Conservation (phyloP, 2,329 filamentous ascomycete genomes). For the Arthrocladium fulminans region DNA sequence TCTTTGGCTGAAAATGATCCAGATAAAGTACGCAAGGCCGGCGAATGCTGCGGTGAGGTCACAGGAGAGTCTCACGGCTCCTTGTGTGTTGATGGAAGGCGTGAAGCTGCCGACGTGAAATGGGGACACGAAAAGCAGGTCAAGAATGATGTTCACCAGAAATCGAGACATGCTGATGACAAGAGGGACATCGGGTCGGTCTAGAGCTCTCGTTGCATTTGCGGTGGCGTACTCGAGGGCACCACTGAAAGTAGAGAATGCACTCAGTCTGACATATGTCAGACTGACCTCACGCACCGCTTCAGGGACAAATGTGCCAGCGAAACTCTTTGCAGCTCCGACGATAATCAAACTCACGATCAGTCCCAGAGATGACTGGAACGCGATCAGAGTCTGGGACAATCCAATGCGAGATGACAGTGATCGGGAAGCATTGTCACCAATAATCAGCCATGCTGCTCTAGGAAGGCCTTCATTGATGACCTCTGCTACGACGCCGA, state of each 20-base stretch:
- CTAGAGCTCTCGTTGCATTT: conserved; percentile 54
- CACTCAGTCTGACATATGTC: conserved; percentile 55
- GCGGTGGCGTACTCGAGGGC: conserved; percentile 56
- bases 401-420: conserved; percentile 47
- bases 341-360: conserved; percentile 54
- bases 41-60: conserved; percentile 46
- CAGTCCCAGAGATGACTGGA: conserved; percentile 49
- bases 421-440: conserved; percentile 50
- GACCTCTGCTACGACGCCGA: conserved; percentile 57
- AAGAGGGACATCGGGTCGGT: conserved; percentile 60
- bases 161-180: conserved; percentile 58
- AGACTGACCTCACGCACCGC: conserved; percentile 50
- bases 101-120: conserved; percentile 49
- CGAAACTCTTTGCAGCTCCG: conserved; percentile 46
- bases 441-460: conserved; percentile 60
- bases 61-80: conserved; percentile 53
- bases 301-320: conserved; percentile 53
- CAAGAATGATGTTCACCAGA: conserved; percentile 56
- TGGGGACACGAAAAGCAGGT: conserved; percentile 57
- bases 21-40: conserved; percentile 53
- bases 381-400: conserved; percentile 49
- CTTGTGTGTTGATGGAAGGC: conserved; percentile 57
- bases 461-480: conserved; percentile 64
- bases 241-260: conserved; percentile 54
- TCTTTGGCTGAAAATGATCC: conserved; percentile 11